Base-by-base conservation (phyloP, 805 yeast species). In the Yarrowia sp. region DNA sequence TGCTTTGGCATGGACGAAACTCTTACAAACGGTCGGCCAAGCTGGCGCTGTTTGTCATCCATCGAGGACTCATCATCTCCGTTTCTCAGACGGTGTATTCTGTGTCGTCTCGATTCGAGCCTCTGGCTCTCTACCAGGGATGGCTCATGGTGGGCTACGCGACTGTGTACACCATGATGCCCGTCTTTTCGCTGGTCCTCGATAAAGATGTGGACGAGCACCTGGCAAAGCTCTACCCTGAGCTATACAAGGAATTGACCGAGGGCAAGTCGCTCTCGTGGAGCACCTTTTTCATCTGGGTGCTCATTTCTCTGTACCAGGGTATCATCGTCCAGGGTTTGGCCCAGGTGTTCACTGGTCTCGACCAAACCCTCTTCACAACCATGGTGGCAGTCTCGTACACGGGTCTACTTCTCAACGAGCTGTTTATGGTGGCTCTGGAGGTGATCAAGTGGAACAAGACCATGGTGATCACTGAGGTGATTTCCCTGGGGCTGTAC, bases 121-220 rank as follows among this genome's bases (percentile, higher is more conserved):
- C 99, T 1, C 79, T 95, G 67, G 98, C 98, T 0, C 79, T 95
- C 63, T 91, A 89, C 73, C 93, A 95, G 74, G 99, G 99, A 2
- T 93, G 96, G 88, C 80, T 95, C 52, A 92, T 95, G 98, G 99
- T 95, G 48, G 99, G 99, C 1, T 95, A 95, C 76, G 96, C 98
- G 1, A 95, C 99, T 0, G 82, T 91, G 63, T 95, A 95, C 76
- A 95, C 99, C 0, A 95, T 95, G 99, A 92, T 93, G 65, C 99
- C 99, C 0, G 98, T 95, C 1, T 95, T 95, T 71, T 90, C 97
- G 0, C 78, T 95, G 69, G 97, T 96, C 0, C 81, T 91, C 52
- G 98, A 95, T 74, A 85, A 87, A 64, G 99, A 95, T 74, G 92
- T 95, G 52, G 92, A 87, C 70, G 97, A 92, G 73, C 88, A 86